Percentiles rank a stretch among this genome's conserved stretches.
Evolutionary conservation across 1,139 yeast genomes (phyloP).

Genomic region (Suhomyces chickasaworum): DNA sequence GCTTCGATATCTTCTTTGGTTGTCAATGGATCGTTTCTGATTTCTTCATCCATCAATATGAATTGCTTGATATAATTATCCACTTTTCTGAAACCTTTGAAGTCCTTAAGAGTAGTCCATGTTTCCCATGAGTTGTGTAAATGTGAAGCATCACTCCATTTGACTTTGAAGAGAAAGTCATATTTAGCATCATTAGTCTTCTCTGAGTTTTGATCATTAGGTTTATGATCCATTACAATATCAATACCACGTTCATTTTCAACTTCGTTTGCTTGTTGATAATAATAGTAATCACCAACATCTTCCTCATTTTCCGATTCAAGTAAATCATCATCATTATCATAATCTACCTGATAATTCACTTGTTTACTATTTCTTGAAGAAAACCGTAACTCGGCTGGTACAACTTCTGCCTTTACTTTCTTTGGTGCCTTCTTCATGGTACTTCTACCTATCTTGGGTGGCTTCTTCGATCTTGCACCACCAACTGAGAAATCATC

Average conservation of each 20-base stretch:
- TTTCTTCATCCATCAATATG: conserved; percentile 70
- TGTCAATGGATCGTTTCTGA: conserved; percentile 75
- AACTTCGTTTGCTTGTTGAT: conserved; percentile 33
- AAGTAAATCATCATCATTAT: conserved; percentile 63
- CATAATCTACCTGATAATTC: conserved; percentile 75
- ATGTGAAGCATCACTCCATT: conserved; percentile 90
- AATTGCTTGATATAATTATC: conserved; percentile 87
- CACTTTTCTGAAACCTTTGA: conserved; percentile 78
- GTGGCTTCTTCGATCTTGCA: conserved; percentile 19
- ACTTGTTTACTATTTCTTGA: conserved; percentile 68
- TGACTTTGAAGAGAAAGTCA: conserved; percentile 66
- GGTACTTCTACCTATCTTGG: conserved; percentile 4
- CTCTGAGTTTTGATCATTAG: conserved; percentile 38
- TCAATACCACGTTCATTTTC: conserved; percentile 53
- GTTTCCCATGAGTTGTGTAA: conserved; percentile 95
- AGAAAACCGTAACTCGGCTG: conserved; percentile 68
- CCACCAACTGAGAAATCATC: conserved; percentile 29
- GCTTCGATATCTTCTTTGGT: conserved; percentile 90
- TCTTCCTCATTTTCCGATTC: conserved; percentile 45
- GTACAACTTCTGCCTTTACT: conserved; percentile 13
- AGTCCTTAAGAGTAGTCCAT: conserved; percentile 55
- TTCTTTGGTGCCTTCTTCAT: conserved; percentile 15
- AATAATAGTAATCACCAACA: conserved; percentile 43
- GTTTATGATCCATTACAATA: conserved; percentile 55
- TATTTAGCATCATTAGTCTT: conserved; percentile 56